Conservation (phyloP, 441 rosid genomes). For the Jatropha podagrica region DNA sequence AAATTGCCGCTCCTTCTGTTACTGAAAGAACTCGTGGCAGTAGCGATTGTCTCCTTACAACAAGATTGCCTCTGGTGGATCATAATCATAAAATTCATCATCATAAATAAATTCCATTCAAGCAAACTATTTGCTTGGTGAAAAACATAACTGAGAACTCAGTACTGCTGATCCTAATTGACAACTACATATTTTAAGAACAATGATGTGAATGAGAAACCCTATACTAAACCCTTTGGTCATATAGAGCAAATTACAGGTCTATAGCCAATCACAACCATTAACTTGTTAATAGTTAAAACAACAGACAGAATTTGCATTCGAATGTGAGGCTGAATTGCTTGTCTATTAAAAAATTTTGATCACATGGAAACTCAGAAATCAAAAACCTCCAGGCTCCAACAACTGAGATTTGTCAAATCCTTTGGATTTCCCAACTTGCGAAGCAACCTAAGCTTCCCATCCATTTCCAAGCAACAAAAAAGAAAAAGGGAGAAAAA, state of each 20-base stretch:
- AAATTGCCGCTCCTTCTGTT: constrained; percentile 80
- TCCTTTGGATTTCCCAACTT: neutral
- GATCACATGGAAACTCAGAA: neutral
- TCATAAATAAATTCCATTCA: neutral
- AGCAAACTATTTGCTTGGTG: neutral
- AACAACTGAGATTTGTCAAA: neutral
- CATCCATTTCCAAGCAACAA: neutral
- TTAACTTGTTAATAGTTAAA: neutral
- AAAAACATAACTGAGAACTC: neutral
- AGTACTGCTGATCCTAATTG: neutral
- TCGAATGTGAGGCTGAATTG: neutral
- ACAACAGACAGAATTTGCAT: neutral
- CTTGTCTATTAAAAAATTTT: neutral
- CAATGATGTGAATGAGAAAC: neutral
- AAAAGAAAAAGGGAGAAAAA: neutral
- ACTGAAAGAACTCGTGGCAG: constrained; percentile 89
- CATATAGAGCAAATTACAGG: no score
- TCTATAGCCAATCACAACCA: no score
- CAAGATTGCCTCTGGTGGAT: constrained; percentile 73
- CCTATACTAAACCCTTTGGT: no score
- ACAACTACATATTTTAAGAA: no score
- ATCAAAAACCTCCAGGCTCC: neutral
- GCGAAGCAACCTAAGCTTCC: neutral
- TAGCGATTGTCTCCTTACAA: constrained; percentile 75
- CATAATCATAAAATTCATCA: constrained; percentile 2